A percentile compares a stretch with the other conserved stretches of the same genome.
phyloP scores from a whole-genome alignment of 306 rosid genomes.

The Cicer bijugum region DNA sequence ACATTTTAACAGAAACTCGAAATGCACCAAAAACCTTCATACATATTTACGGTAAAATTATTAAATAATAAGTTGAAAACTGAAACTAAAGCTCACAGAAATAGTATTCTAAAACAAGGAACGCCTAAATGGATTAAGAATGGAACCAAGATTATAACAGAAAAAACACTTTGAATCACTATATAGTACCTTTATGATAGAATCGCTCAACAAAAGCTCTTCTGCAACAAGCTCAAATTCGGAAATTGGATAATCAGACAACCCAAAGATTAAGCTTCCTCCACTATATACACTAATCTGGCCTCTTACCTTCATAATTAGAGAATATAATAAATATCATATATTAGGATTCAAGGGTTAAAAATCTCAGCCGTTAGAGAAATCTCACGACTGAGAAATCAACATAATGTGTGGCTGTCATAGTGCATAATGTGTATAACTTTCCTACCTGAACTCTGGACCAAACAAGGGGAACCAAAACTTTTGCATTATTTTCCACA shows the following conservation, averaged over 20 bases:
- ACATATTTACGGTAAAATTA: constrained; percentile 34
- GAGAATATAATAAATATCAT: constrained; percentile 38
- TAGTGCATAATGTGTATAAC: constrained; percentile 30
- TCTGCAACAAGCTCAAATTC: constrained; percentile 99
- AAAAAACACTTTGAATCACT: constrained; percentile 40
- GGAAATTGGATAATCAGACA: constrained; percentile 87
- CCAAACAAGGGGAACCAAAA: constrained; percentile 98
- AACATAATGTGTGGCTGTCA: background rate
- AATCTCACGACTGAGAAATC: too few species aligned
- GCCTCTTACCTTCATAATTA: constrained; percentile 87
- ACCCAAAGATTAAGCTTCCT: constrained; percentile 90
- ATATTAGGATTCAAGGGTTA: constrained; percentile 40
- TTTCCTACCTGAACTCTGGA: constrained; percentile 89
- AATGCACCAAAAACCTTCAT: constrained; percentile 97
- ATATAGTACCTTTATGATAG: constrained; percentile 72
- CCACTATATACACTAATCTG: constrained; percentile 86
- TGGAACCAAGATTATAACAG: constrained; percentile 3
- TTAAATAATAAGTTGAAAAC: constrained; percentile 37
- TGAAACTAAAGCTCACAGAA: constrained; percentile 30
- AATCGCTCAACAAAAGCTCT: constrained; percentile 98
- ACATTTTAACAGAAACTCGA: constrained; percentile 93
- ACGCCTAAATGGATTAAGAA: constrained; percentile 27
- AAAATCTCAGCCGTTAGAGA: background rate
- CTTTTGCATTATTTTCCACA: constrained; percentile 96
- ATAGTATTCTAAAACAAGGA: constrained; percentile 41